A percentile compares a stretch with the other conserved stretches of the same genome.
Conservation (phyloP, 2,329 filamentous ascomycete species). For the Dothideomycetes sp. region DNA sequence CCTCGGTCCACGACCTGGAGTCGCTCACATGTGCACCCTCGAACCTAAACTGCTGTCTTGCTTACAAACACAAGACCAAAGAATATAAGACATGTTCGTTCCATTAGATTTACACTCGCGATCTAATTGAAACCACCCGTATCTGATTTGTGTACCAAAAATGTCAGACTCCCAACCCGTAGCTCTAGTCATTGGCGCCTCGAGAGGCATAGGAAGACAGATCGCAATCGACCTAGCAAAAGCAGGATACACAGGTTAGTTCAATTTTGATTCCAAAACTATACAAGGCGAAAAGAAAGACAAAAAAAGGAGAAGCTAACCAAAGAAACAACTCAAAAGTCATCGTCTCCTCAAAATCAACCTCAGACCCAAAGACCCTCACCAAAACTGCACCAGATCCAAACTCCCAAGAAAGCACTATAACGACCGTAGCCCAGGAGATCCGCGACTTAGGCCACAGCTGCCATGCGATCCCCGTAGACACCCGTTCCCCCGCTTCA, state of each 20-base stretch:
- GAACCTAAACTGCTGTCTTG: too few species aligned
- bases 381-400: slow-evolving; percentile 63
- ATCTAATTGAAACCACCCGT: too few species aligned
- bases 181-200: slow-evolving; percentile 38
- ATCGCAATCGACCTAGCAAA: slow-evolving; percentile 67
- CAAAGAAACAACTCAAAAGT: slow-evolving; percentile 41
- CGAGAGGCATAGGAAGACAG: slow-evolving; percentile 71
- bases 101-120: too few species aligned
- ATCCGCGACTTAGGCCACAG: slow-evolving; percentile 56
- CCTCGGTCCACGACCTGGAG: too few species aligned
- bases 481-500: slow-evolving; percentile 28
- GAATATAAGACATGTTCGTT: too few species aligned
- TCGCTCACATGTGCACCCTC: too few species aligned
- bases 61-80: too few species aligned
- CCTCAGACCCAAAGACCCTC: slow-evolving; percentile 50
- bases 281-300: neutral
- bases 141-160: too few species aligned
- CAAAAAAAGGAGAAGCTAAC: too few species aligned
- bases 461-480: slow-evolving; percentile 58
- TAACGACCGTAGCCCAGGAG: slow-evolving; percentile 69
- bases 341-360: slow-evolving; percentile 68
- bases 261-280: neutral
- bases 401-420: slow-evolving; percentile 65
- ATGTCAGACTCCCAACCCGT: slow-evolving; percentile 13
- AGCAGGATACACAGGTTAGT: slow-evolving; percentile 58